Conservation (phyloP, 257 asterid genomes). For the Nemophila menziesii region DNA sequence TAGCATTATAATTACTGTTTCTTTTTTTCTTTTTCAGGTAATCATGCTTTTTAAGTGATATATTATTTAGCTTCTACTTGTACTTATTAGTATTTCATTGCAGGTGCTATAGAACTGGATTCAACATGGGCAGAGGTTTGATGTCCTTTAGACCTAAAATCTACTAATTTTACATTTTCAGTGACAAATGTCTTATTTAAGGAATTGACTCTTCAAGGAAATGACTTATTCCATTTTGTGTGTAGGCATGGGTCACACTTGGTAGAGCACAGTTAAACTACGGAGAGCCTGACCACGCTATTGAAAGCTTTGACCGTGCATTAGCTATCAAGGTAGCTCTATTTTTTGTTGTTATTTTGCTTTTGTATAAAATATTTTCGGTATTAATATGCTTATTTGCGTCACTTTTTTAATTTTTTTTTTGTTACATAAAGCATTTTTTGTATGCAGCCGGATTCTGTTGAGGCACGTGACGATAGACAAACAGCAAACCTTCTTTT, state of each 20-base stretch:
- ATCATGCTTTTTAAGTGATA: neutral
- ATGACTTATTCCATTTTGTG: slow-evolving; percentile 4
- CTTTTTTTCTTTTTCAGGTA: neutral
- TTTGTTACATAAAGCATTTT: neutral
- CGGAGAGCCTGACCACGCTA: slow-evolving; percentile 86
- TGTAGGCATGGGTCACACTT: slow-evolving; percentile 86
- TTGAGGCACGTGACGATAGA: slow-evolving; percentile 55
- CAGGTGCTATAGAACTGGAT: slow-evolving; percentile 87
- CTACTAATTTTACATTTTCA: neutral
- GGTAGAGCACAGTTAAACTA: slow-evolving; percentile 86
- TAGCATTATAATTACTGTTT: neutral
- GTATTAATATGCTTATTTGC: neutral
- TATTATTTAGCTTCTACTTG: neutral
- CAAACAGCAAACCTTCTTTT: slow-evolving; percentile 44
- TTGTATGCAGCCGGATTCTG: slow-evolving; percentile 49
- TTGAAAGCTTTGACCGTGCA: slow-evolving; percentile 78
- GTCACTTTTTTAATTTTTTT: neutral
- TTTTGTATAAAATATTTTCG: neutral
- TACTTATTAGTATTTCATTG: slow-evolving; percentile 15
- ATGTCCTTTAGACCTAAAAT: neutral
- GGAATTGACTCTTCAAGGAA: neutral
- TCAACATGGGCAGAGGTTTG: slow-evolving; percentile 86
- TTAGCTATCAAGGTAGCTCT: slow-evolving; percentile 56
- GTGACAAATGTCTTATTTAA: neutral
- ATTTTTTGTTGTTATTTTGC: neutral